Percentiles rank a stretch among this genome's conserved stretches.
These are phyloP conservation scores for Nannizzia gypsea DNA, from an alignment of 2,329 filamentous ascomycete species.

Conservation along the genomic window DNA sequence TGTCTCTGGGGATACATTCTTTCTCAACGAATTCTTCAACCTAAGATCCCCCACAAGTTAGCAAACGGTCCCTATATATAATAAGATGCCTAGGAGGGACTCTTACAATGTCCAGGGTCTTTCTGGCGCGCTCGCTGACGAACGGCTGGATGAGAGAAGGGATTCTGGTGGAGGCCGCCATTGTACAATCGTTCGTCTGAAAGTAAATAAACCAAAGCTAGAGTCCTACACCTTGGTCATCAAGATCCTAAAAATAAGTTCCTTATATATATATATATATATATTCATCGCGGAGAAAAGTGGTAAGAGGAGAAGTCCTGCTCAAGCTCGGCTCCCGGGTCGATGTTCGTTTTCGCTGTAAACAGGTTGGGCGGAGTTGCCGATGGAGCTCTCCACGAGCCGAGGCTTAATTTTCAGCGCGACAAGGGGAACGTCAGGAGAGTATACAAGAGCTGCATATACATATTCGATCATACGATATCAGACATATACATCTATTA, in stretches of 20 bases:
- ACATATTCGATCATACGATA: no score
- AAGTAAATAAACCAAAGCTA: background rate
- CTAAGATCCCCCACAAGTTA: conserved; percentile 24
- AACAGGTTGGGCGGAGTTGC: background rate
- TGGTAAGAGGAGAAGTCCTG: background rate
- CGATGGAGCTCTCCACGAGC: background rate
- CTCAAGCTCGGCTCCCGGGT: background rate
- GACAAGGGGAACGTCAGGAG: background rate
- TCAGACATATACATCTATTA: no score
- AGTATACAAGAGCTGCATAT: no score
- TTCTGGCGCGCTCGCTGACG: conserved; percentile 74
- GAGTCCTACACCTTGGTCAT: background rate
- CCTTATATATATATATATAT: background rate
- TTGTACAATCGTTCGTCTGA: conserved; percentile 16
- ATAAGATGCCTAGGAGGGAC: background rate
- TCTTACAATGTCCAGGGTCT: conserved; percentile 62
- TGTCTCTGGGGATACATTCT: conserved; percentile 79
- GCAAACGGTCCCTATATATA: no score
- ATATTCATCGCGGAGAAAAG: no score
- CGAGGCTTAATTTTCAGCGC: conserved; percentile 1
- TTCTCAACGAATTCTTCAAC: conserved; percentile 96
- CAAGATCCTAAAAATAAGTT: background rate
- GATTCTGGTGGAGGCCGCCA: conserved; percentile 43
- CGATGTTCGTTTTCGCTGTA: background rate
- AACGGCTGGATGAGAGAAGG: conserved; percentile 47